phyloP scores from a whole-genome alignment of 2,329 filamentous ascomycete species.

The Colletotrichum brevisporum region DNA sequence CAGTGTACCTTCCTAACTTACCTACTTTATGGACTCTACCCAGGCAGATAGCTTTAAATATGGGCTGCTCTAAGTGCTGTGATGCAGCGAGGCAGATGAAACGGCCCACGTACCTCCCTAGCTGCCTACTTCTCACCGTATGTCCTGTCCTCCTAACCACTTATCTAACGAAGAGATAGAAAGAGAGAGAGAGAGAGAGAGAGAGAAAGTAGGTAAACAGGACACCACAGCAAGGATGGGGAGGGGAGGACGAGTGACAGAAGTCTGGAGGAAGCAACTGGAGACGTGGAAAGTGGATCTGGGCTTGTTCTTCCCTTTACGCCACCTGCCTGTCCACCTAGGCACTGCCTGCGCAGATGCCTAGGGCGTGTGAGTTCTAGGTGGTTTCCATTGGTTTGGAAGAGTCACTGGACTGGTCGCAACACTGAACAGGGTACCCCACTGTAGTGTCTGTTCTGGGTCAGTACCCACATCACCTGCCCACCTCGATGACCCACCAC shows the following conservation, averaged over 20 bases:
- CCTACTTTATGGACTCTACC: no score
- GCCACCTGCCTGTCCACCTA: no score
- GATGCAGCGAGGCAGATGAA: no score
- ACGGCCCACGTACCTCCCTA: no score
- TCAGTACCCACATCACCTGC: not conserved
- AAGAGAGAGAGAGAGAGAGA: not conserved
- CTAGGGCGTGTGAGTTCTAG: not conserved
- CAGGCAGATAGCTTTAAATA: no score
- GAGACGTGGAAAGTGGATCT: constrained; percentile 33
- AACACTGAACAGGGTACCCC: not conserved
- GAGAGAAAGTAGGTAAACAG: not conserved
- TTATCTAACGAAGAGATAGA: not conserved
- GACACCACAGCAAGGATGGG: not conserved
- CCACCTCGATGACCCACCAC: constrained; percentile 6
- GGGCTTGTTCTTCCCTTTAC: not conserved
- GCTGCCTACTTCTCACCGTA: no score
- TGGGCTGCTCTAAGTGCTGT: no score
- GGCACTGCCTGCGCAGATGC: not conserved
- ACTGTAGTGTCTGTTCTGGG: no score
- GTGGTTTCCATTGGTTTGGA: constrained; percentile 25
- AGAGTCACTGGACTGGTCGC: constrained; percentile 35
- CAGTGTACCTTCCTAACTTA: no score
- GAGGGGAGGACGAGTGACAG: constrained; percentile 1
- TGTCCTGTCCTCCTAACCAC: no score
- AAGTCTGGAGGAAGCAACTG: constrained; percentile 18